Evolutionary conservation across 495 filamentous ascomycete genomes (phyloP).

Genomic region (Opeltia flavorubescens): DNA sequence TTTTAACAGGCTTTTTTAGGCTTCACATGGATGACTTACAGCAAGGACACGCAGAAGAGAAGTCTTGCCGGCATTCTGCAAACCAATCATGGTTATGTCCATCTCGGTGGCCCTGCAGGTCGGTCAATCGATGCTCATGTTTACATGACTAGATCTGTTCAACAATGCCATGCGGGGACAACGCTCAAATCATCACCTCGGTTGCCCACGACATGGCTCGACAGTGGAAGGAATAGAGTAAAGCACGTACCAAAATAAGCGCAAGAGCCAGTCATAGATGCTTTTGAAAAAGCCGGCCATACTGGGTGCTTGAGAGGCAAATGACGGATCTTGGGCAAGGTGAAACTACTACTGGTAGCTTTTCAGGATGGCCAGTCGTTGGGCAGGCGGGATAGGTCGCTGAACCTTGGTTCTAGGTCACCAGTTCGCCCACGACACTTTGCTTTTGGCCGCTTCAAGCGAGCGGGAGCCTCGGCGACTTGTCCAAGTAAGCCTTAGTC

Average conservation of each 20-base stretch:
- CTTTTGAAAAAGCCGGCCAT: conserved; percentile 83
- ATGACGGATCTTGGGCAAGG: background rate
- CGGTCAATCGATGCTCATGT: background rate
- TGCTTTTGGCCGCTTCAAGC: too few species aligned
- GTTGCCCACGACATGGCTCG: background rate
- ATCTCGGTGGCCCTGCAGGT: conserved; percentile 82
- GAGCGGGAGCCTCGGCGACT: too few species aligned
- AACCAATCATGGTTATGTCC: conserved; percentile 98
- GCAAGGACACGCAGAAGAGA: conserved; percentile 86
- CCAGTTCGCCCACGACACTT: too few species aligned
- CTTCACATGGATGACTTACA: conserved; percentile 40
- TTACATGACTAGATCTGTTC: background rate
- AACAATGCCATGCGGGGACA: background rate
- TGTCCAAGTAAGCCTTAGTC: too few species aligned
- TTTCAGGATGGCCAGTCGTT: background rate
- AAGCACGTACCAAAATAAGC: conserved; percentile 82
- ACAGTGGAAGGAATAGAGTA: background rate
- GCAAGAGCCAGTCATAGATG: conserved; percentile 96
- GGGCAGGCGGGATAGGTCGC: background rate
- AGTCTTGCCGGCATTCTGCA: conserved; percentile 98
- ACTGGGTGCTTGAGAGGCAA: conserved; percentile 15
- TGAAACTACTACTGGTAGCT: background rate
- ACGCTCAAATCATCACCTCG: background rate
- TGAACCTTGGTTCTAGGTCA: too few species aligned
- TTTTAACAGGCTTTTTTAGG: conserved; percentile 7